Base-by-base conservation (phyloP, 352 stramenopile genomes). In the Pseudoperonospora humuli region DNA sequence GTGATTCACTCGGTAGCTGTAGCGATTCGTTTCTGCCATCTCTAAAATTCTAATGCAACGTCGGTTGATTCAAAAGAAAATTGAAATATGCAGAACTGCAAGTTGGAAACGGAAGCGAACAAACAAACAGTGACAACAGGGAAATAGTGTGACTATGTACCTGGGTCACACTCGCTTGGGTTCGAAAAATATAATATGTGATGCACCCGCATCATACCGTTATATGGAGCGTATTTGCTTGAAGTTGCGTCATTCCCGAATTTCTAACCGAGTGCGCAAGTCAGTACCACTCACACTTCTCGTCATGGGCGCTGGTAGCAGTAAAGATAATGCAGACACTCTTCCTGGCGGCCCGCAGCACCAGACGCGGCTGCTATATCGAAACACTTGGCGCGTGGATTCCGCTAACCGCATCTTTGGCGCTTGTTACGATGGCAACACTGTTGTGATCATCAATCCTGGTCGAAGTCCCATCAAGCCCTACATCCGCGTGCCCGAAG, bases 401-500 rank as follows among this genome's bases (percentile, higher is more conserved):
- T 57, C 61, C 14, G 77, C 84, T 19, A 87, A 87, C 42, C 65
- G 79, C 3, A 34, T 77, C 14, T 95, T 95, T 44, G 70, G 75
- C 10, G 67, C 71, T n/a, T 84, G 81, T 55, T 84, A 82, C 53
- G 68, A 86, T 32, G 76, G 76, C 43, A 86, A 86, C 57, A 89
- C 79, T 1, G 67, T 95, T 2, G 56, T 95, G 34, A 81, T 91
- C 25, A 76, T 90, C 38, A 74, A 86, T 40, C 80, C 76, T 0
- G 65, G 65, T 1, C 69, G 69, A 3, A 76, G 52, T 27, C 56
- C 54, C 5, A 54, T 90, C 29, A 83, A 77, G 54, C 80, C 69
- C 7, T 94, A 87, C 39, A 86, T 96, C 41, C 80, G 78, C 26
- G 80, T 96, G 8, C 85, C 85, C 0, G 77, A 96, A 38, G 85